These are phyloP conservation scores for Vicia sativa DNA, from an alignment of 306 rosid genomes.

Conservation along the genomic window DNA sequence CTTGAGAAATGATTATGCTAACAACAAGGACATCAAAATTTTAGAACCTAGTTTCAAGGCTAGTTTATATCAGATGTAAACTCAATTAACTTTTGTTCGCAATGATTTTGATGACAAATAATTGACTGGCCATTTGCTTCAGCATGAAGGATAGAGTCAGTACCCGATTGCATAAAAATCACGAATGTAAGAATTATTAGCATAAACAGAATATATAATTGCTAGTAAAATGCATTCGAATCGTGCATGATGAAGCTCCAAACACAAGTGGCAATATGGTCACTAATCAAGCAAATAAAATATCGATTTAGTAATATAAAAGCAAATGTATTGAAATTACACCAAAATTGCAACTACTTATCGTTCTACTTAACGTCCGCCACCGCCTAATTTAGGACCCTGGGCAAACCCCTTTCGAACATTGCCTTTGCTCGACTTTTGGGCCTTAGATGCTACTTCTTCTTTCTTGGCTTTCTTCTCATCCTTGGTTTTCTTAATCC, in stretches of 20 bases:
- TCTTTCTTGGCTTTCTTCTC: constrained; percentile 92
- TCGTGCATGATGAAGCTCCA: constrained; percentile 15
- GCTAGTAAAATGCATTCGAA: constrained; percentile 10
- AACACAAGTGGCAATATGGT: constrained; percentile 22
- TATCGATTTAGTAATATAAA: constrained; percentile 37
- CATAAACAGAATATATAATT: background rate
- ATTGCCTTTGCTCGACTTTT: constrained; percentile 63
- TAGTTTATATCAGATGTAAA: no score
- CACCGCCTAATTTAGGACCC: constrained; percentile 90
- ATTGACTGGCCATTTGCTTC: no score
- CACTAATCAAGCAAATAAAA: constrained; percentile 30
- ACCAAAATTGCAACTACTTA: constrained; percentile 37
- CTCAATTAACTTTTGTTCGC: no score
- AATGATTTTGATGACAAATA: no score
- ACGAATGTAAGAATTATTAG: background rate
- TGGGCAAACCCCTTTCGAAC: constrained; percentile 60
- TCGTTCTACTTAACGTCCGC: constrained; percentile 60
- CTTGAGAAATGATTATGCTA: no score
- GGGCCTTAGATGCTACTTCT: constrained; percentile 65
- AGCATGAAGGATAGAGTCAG: no score
- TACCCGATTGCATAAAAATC: no score
- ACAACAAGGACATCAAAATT: no score
- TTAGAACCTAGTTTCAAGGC: no score
- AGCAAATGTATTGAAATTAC: constrained; percentile 24
- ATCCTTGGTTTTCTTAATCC: constrained; percentile 86